phyloP scores from a whole-genome alignment of 2,329 filamentous ascomycete genomes.

The Leptographium procerum region DNA sequence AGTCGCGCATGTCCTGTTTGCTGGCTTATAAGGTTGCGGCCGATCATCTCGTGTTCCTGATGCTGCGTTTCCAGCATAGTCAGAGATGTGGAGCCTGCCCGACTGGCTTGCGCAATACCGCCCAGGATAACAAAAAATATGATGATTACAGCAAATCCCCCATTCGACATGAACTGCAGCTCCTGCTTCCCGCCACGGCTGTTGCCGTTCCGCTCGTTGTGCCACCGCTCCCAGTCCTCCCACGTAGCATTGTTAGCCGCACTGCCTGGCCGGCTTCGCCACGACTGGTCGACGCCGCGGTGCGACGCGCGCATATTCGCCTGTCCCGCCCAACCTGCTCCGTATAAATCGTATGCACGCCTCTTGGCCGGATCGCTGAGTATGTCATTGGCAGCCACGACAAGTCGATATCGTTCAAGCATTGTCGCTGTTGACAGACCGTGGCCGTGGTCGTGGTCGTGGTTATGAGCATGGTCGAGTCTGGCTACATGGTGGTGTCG shows the following conservation, averaged over 20 bases:
- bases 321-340: slow-evolving; percentile 62
- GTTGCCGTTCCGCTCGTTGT: slow-evolving; percentile 39
- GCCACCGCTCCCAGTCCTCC: slow-evolving; percentile 93
- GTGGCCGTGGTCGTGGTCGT: slow-evolving; percentile 20
- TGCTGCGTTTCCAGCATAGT: slow-evolving; percentile 56
- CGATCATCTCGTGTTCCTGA: slow-evolving; percentile 55
- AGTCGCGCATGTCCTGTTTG: slow-evolving; percentile 40
- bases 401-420: slow-evolving; percentile 80
- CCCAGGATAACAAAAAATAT: slow-evolving; percentile 58
- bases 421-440: slow-evolving; percentile 48
- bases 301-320: slow-evolving; percentile 36
- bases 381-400: slow-evolving; percentile 80
- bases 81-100: slow-evolving; percentile 51
- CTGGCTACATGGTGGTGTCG: slow-evolving; percentile 27
- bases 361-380: slow-evolving; percentile 72
- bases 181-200: slow-evolving; percentile 29
- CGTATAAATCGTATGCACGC: slow-evolving; percentile 69
- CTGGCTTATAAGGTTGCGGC: slow-evolving; percentile 43
- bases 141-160: slow-evolving; percentile 64
- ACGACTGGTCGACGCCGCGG: slow-evolving; percentile 32
- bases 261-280: slow-evolving; percentile 36
- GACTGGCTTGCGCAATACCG: slow-evolving; percentile 58
- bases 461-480: neutral
- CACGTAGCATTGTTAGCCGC: slow-evolving; percentile 72
- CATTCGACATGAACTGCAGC: slow-evolving; percentile 63